phyloP scores from a whole-genome alignment of 495 filamentous ascomycete species.

The Daldinia grandis region DNA sequence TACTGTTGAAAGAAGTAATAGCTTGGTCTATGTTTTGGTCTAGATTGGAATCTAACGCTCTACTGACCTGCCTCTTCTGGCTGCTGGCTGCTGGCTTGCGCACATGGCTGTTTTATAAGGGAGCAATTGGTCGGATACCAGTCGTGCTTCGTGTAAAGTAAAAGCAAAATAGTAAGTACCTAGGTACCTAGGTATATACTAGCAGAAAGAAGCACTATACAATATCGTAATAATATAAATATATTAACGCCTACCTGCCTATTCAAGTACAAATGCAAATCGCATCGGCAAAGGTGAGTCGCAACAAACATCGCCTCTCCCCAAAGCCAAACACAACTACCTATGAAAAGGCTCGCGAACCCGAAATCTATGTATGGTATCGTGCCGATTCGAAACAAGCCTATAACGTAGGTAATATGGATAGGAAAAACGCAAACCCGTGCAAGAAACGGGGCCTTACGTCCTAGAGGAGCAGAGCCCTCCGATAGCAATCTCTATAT shows the following conservation, averaged over 20 bases:
- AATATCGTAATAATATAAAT: background rate
- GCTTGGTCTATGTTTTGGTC: background rate
- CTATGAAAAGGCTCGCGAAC: background rate
- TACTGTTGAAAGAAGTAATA: background rate
- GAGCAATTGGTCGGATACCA: background rate
- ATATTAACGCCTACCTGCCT: background rate
- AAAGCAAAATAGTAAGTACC: background rate
- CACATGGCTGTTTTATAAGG: background rate
- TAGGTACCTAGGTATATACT: background rate
- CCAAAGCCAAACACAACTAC: background rate
- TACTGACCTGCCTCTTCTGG: background rate
- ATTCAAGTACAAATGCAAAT: background rate
- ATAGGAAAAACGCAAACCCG: conserved; percentile 3
- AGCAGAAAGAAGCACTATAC: background rate
- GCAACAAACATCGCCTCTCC: background rate
- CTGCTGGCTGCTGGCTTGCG: background rate
- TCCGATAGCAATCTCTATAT: conserved; percentile 8
- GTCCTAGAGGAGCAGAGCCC: background rate
- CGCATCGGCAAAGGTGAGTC: background rate
- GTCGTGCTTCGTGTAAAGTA: background rate
- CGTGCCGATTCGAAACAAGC: conserved; percentile 12
- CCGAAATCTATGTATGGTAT: conserved; percentile 22
- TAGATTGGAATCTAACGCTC: background rate
- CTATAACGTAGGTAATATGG: background rate
- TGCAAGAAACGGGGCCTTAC: background rate